Percentiles rank a stretch among this genome's conserved stretches.
These are phyloP conservation scores for Solanum chiquidenum DNA, from an alignment of 257 asterid genomes.

Conservation along the genomic window DNA sequence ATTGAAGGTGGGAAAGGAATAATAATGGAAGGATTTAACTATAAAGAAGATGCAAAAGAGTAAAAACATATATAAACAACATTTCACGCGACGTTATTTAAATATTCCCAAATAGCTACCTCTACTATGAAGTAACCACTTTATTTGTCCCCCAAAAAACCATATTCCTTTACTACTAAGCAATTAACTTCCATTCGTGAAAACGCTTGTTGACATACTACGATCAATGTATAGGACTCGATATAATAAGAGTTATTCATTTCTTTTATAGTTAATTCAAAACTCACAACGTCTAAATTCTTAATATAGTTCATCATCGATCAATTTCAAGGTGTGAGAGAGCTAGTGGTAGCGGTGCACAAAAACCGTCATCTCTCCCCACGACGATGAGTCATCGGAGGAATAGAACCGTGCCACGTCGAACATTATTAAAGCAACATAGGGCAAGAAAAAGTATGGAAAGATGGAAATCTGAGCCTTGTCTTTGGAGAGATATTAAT, in stretches of 20 bases:
- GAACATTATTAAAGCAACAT: slow-evolving; percentile 1
- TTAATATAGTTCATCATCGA: not conserved
- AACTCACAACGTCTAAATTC: not conserved
- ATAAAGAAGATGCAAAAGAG: not conserved
- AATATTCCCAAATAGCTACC: not conserved
- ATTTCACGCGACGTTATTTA: not conserved
- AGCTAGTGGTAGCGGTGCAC: slow-evolving; percentile 3
- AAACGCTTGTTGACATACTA: not conserved
- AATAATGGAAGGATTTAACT: not conserved
- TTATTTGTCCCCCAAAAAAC: not conserved
- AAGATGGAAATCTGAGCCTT: slow-evolving; percentile 42
- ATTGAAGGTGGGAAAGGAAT: not conserved
- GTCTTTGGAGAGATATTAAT: not conserved
- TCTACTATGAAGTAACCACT: not conserved
- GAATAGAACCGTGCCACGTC: not conserved
- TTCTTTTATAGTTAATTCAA: not conserved
- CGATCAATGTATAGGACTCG: not conserved
- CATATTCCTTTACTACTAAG: not conserved
- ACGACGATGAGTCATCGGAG: not conserved
- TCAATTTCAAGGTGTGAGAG: slow-evolving; percentile 22
- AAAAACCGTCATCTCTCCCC: not conserved
- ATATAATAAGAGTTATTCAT: not conserved
- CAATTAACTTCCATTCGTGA: not conserved
- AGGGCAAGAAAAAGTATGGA: slow-evolving; percentile 3
- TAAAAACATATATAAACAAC: not conserved